Base-by-base conservation (phyloP, 1,139 yeast genomes). In the Saccharomycopsis phalli region DNA sequence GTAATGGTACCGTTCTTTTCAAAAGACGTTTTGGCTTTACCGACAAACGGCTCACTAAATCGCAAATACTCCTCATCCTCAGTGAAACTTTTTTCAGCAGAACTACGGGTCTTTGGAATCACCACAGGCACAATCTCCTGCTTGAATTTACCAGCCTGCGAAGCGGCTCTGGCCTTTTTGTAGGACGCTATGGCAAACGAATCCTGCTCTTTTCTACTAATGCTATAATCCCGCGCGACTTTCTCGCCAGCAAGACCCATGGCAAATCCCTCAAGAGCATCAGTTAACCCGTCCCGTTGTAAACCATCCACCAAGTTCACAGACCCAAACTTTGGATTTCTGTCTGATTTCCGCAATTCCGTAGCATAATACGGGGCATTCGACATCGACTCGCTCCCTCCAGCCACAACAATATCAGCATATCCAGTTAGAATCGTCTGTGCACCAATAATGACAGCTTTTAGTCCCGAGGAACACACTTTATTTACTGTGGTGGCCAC, bases 181-280 rank as follows among this genome's bases (percentile, higher is more conserved):
- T 81, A 81, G 4, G 87, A 79, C 38, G 54, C 59, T 47, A 79
- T 68, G 45, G 87, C 88, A 58, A 71, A 81, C 37, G 69, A 66
- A 58, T 81, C 91, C 61, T 80, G 88, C 45, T 74, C 75, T 46
- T 78, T 81, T 62, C 88, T 73, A 28, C 82, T 54, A 49, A 80
- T 59, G 11, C 57, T 56, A 59, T 77, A 72, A 53, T 80, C 88
- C 44, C 66, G 66, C 39, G 97, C 96, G 66, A 95, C 86, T 61
- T 84, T 86, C 66, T 91, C 98, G 51, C 94, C 97, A 49, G 93
- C 87, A 45, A 82, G 80, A 58, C 97, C 97, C 98, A 91, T 91
- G 49, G 94, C 82, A 51, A 68, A 65, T 51, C 76, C 74, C 53
- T 79, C 82, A 65, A 86, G 88, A 36, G 88, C 96, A 62, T 91